Base-by-base conservation (phyloP, 352 stramenopile species). In the Phytophthora ramorum region DNA sequence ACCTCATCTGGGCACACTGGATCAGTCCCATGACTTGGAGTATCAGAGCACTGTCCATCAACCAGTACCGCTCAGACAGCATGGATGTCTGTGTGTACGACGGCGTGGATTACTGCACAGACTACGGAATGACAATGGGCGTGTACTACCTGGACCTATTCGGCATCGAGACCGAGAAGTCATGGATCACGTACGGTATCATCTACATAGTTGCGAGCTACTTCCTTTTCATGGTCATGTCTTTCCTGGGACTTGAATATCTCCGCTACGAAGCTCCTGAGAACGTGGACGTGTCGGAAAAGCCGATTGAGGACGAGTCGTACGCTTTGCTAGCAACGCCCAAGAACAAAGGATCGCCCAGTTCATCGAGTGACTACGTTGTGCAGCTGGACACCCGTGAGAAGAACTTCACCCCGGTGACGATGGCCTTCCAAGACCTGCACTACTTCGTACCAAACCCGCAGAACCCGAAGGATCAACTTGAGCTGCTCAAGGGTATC, bases 11-110 rank as follows among this genome's bases (percentile, higher is more conserved):
- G n/a, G n/a, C n/a, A n/a, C n/a, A n/a, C n/a, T n/a, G n/a, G n/a
- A n/a, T n/a, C n/a, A n/a, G n/a, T n/a, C 83, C 83, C 0, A 69
- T 89, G 45, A 63, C 61, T 10, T 90, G 78, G 75, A 73, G 64
- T 40, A 65, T 84, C n/a, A 71, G 71, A 16, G 72, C 75, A 19
- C 52, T 87, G 1, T 58, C 66, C 32, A 63, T 86, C 51, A 83
- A 82, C 49, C 66, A 85, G 66, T 89, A 83, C 70, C 63, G 66
- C 20, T 61, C 63, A 35, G 49, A 37, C 19, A 43, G 40, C 16
- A 73, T 75, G 51, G 61, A 80, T n/a, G 58, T 74, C n/a, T 81
- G 75, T 19, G 57, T 63, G 26, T 83, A 75, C 50, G 58, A 70
- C 26, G 71, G 53, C 9, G 49, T 81, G 3, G 51, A 83, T 51